Conservation (phyloP, 495 filamentous ascomycete species). For the Amphirosellinia nigrospora region DNA sequence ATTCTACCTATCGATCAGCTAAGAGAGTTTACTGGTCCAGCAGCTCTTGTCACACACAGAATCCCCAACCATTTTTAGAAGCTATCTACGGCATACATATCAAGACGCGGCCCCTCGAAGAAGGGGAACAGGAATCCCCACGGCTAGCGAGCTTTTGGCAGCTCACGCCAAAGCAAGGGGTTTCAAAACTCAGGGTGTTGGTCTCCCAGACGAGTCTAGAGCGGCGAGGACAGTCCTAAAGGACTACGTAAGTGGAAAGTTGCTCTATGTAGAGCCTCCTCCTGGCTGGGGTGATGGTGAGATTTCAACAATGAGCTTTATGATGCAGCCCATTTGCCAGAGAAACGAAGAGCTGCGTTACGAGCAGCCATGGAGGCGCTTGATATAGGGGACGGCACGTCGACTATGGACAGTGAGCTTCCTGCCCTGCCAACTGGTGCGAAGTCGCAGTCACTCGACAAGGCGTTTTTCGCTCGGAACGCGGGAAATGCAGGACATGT, state of each 20-base stretch:
- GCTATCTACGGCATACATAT: constrained; percentile 94
- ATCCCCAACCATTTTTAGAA: constrained; percentile 91
- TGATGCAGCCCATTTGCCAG: constrained; percentile 76
- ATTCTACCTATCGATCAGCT: constrained; percentile 97
- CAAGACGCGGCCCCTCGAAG: constrained; percentile 78
- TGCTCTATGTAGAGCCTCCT: constrained; percentile 90
- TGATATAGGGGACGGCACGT: constrained; percentile 49
- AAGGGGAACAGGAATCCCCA: constrained; percentile 93
- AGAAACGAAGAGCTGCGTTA: constrained; percentile 69
- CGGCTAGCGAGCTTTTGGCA: constrained; percentile 82
- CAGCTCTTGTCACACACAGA: constrained; percentile 81
- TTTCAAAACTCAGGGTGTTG: constrained; percentile 84
- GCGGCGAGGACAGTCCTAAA: constrained; percentile 92
- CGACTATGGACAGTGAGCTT: constrained; percentile 51
- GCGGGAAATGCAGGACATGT: constrained; percentile 68
- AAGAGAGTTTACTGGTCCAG: constrained; percentile 90
- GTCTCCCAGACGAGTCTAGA: constrained; percentile 90
- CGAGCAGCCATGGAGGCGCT: constrained; percentile 52
- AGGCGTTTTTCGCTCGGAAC: constrained; percentile 78
- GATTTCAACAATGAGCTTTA: constrained; percentile 93
- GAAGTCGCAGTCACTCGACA: constrained; percentile 81
- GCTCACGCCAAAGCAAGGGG: constrained; percentile 90
- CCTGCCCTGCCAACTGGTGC: constrained; percentile 58
- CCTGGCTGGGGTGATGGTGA: constrained; percentile 71
- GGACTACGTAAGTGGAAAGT: constrained; percentile 96